Conservation (phyloP, 331 rosid genomes). For the Rhamnella rubrinervis region DNA sequence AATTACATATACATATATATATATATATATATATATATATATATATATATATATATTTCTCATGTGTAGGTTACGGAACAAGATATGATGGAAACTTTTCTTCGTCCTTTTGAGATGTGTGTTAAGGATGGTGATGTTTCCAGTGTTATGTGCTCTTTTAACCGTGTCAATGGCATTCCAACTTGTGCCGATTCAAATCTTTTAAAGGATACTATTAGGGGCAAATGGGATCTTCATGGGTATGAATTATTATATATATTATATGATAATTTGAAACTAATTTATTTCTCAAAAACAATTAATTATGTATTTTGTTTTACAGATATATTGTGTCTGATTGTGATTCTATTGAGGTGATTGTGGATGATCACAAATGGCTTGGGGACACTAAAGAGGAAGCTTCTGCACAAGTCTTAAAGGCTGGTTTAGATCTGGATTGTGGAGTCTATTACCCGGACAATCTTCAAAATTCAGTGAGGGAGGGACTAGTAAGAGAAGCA, state of each 20-base stretch:
- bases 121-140: constrained; percentile 25
- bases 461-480: constrained; percentile 5
- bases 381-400: constrained; percentile 12
- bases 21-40: not conserved
- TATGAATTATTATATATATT: not conserved
- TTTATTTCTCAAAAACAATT: not conserved
- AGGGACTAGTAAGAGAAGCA: constrained; percentile 11
- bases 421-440: constrained; percentile 22
- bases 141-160: constrained; percentile 27
- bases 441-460: constrained; percentile 4
- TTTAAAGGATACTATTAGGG: constrained; percentile 13
- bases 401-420: constrained; percentile 22
- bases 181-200: constrained; percentile 26
- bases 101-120: constrained; percentile 27
- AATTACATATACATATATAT: not conserved
- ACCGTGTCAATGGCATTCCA: constrained; percentile 22
- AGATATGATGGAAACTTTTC: constrained; percentile 27
- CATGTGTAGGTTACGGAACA: constrained; percentile 18
- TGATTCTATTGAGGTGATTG: constrained; percentile 22
- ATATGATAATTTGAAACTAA: not conserved
- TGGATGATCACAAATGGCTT: constrained; percentile 16
- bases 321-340: constrained; percentile 28
- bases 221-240: constrained; percentile 24
- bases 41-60: not conserved
- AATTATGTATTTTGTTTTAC: not conserved